A percentile compares a stretch with the other conserved stretches of the same genome.
Evolutionary conservation across 495 filamentous ascomycete species (phyloP).

Genomic region (Ascobolus immersus): DNA sequence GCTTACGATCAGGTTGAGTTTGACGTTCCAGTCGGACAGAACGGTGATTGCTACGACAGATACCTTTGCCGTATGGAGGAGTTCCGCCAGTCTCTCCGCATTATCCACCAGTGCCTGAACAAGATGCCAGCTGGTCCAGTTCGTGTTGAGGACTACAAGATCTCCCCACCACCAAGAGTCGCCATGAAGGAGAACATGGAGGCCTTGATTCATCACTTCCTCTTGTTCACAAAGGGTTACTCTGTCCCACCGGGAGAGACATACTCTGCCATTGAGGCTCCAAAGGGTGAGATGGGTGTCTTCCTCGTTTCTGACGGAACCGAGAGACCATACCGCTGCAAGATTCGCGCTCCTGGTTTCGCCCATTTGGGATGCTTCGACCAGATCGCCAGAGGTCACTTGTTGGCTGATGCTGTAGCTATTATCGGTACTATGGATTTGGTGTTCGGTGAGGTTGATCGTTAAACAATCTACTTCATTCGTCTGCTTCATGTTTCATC

Average conservation of each 20-base stretch:
- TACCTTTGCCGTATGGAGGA: conserved; percentile 99
- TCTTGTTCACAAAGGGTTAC: conserved; percentile 96
- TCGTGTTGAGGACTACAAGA: conserved; percentile 94
- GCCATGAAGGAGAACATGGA: conserved; percentile 99
- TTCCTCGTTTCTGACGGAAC: conserved; percentile 90
- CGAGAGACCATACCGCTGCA: conserved; percentile 90
- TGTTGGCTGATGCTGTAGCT: conserved; percentile 88
- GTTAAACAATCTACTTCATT: too few relatives aligned
- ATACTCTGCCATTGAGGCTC: conserved; percentile 90
- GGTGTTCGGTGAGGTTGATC: conserved; percentile 46
- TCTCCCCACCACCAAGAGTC: conserved; percentile 80
- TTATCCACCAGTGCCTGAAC: conserved; percentile 97
- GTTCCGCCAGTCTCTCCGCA: conserved; percentile 88
- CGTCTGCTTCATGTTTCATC: too few relatives aligned
- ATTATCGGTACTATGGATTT: conserved; percentile 92
- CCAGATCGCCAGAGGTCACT: conserved; percentile 68
- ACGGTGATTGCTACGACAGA: conserved; percentile 97
- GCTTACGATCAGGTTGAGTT: conserved; percentile 96
- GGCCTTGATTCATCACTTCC: conserved; percentile 95
- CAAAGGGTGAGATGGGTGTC: conserved; percentile 98
- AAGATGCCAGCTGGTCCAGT: conserved; percentile 92
- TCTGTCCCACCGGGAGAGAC: conserved; percentile 95
- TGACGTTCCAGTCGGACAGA: conserved; percentile 84
- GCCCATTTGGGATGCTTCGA: conserved; percentile 89
- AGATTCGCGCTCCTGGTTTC: conserved; percentile 91